These are phyloP conservation scores for Cladosporium sphaerospermum DNA, from an alignment of 2,329 filamentous ascomycete species.

Conservation along the genomic window DNA sequence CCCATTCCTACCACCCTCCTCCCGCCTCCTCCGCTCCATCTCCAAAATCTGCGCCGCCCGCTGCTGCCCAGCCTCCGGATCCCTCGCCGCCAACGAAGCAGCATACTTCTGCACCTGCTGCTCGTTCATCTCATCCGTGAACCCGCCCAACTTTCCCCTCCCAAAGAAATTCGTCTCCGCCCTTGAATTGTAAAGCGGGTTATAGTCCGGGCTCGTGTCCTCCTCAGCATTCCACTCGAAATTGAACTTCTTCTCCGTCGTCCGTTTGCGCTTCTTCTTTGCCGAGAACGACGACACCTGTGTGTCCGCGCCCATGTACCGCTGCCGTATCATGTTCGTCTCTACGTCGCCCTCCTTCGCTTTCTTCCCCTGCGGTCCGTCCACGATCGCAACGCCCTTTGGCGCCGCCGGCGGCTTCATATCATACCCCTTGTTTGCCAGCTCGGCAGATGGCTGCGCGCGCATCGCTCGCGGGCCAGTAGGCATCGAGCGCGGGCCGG, in stretches of 20 bases:
- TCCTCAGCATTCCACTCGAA: constrained; percentile 97
- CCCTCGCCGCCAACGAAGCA: constrained; percentile 65
- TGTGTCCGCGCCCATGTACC: constrained; percentile 87
- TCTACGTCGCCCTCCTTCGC: constrained; percentile 56
- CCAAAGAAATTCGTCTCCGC: constrained; percentile 65
- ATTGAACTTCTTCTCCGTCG: constrained; percentile 95
- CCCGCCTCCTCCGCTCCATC: constrained; percentile 71
- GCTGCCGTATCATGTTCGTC: constrained; percentile 65
- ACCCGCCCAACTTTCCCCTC: constrained; percentile 60
- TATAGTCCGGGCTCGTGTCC: constrained; percentile 79
- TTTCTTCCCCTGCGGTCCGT: constrained; percentile 34
- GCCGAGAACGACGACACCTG: constrained; percentile 86
- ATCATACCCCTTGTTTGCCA: constrained; percentile 44
- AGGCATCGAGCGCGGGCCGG: constrained; percentile 64
- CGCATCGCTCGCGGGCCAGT: constrained; percentile 48
- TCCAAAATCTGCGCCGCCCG: constrained; percentile 77
- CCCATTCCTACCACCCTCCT: constrained; percentile 64
- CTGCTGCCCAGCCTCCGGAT: constrained; percentile 67
- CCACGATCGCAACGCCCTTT: constrained; percentile 31
- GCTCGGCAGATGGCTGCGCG: constrained; percentile 18
- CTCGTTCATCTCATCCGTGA: constrained; percentile 53
- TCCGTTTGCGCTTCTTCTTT: constrained; percentile 89
- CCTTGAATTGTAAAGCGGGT: constrained; percentile 68
- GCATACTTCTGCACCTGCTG: constrained; percentile 51
- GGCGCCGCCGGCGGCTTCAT: constrained; percentile 46